Evolutionary conservation across 192 early-diverging fungal genomes (phyloP), one percentile per base, ranked within the genome.

Genomic region (Umbelopsis vinacea): DNA sequence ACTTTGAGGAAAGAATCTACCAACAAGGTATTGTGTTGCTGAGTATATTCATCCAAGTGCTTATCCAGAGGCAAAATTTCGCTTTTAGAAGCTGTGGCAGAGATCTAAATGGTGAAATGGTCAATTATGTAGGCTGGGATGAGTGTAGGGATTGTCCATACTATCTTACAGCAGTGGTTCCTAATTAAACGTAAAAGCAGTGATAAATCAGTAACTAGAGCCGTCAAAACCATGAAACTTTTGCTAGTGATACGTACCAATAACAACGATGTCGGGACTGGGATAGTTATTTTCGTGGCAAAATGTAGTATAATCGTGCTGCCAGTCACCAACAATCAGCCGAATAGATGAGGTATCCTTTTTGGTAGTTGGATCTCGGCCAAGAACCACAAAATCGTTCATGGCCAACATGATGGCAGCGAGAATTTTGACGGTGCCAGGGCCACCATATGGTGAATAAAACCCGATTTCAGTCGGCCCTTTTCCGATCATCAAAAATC

Each of bases 1-100:
- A 70, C 69, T 48, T 70, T 70, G 23, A 54, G 53, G 37, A 70
- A 70, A 6, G 69, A 22, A 17, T 70, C 69, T 0, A 54, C 53
- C 6, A 70, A 38, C n/a, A 50, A 23, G 2, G 50, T 54, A 29
- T 54, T 70, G 35, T 70, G 48, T 6, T 24, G 33, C 48, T 70
- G 45, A 22, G 69, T 70, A 35, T 70, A 70, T 54, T 70, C 33
- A 35, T 70, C 69, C 7, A 70, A 38, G 17, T 54, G 53, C 38
- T 40, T 40, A 22, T 70, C 69, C 29, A 70, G 38, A n/a, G 45
- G 14, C n/a, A 70, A 35, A 22, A 70, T 70, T n/a, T 40, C 53
- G 4, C 15, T n/a, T 23, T 50, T 70, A 6, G 69, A 19, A 19
- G 69, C 69, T 21, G 38, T 29, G 10, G 50, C 69, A 17, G 69